These are phyloP conservation scores for Leccinum sublutescens DNA, from an alignment of 768 basidiomycete species.

Conservation along the genomic window DNA sequence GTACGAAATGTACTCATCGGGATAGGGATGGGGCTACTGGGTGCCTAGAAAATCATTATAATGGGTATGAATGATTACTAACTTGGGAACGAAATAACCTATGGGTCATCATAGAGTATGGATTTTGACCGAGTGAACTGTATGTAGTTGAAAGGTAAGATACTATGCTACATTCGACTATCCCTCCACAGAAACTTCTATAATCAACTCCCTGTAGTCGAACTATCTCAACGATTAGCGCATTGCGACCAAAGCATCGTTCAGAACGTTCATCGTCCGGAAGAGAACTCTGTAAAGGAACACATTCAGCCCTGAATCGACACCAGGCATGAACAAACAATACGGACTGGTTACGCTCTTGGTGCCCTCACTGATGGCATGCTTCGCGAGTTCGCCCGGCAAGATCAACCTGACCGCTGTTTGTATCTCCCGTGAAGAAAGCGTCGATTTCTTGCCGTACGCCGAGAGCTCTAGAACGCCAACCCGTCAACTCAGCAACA, in stretches of 20 bases:
- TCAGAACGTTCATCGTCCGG: constrained; percentile 13
- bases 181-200: not conserved
- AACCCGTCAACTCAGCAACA: not conserved
- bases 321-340: not conserved
- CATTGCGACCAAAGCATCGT: not conserved
- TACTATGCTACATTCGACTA: constrained; percentile 24
- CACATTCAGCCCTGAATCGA: not conserved
- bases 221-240: not conserved
- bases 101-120: not conserved
- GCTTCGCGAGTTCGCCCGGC: constrained; percentile 71
- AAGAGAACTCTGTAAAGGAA: constrained; percentile 25
- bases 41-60: too few relatives aligned
- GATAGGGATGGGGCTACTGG: not conserved
- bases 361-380: constrained; percentile 74
- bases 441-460: constrained; percentile 72
- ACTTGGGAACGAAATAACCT: too few relatives aligned
- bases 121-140: not conserved
- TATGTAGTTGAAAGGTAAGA: constrained; percentile 8
- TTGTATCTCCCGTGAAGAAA: constrained; percentile 72
- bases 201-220: not conserved
- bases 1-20: not conserved
- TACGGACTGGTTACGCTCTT: constrained; percentile 54
- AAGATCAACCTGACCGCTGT: constrained; percentile 68
- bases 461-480: constrained; percentile 50
- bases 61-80: not conserved